Evolutionary conservation across 192 early-diverging fungal genomes (phyloP).

Genomic region (Allomyces arbusculus): DNA sequence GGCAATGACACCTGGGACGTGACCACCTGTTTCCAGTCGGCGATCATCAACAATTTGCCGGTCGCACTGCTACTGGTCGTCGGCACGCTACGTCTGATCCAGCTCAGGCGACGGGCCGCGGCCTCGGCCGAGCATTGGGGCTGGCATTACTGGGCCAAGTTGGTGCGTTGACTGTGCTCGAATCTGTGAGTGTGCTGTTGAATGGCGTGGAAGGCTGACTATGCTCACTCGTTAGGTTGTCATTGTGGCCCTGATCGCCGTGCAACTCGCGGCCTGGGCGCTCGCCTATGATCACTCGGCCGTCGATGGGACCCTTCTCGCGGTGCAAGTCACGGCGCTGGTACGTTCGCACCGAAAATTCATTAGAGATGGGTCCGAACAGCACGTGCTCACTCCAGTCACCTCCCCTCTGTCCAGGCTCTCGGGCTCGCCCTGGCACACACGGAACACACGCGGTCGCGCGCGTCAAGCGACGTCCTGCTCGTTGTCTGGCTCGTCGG

Average conservation of each 20-base stretch:
- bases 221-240: neutral
- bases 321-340: too few relatives aligned
- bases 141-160: neutral
- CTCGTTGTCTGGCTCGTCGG: slow-evolving; percentile 30
- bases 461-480: slow-evolving; percentile 24
- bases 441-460: slow-evolving; percentile 21
- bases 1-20: neutral
- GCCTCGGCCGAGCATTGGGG: neutral
- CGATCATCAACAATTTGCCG: neutral
- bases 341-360: too few relatives aligned
- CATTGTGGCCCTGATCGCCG: neutral
- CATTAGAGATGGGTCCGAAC: too few relatives aligned
- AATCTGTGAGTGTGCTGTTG: neutral
- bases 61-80: neutral
- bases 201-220: neutral
- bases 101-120: neutral
- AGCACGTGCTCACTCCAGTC: neutral
- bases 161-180: neutral
- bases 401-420: neutral
- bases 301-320: too few relatives aligned
- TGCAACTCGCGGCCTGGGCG: too few relatives aligned
- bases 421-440: slow-evolving; percentile 20
- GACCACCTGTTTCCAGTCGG: neutral
- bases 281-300: too few relatives aligned
- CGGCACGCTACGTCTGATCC: neutral